These are phyloP conservation scores for Phytophthora nicotianae DNA, from an alignment of 352 stramenopile genomes.

Conservation along the genomic window DNA sequence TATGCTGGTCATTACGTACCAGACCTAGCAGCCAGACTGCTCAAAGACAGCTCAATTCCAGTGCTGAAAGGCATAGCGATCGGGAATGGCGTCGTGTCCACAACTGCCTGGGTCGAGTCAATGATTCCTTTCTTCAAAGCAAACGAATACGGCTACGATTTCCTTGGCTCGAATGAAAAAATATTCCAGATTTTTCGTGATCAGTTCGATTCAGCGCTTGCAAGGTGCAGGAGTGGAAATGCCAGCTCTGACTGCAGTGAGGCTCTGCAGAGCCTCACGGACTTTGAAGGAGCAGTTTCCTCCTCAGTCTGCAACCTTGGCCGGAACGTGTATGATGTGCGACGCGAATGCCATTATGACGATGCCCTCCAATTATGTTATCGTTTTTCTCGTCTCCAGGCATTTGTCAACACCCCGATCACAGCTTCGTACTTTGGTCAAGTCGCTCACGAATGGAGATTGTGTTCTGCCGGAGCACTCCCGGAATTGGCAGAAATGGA, in stretches of 20 bases:
- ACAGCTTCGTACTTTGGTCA: constrained; percentile 57
- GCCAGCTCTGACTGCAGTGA: constrained; percentile 24
- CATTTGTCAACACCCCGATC: constrained; percentile 55
- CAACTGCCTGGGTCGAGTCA: constrained; percentile 49
- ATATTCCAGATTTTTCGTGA: constrained; percentile 7
- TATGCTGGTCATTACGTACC: constrained; percentile 96
- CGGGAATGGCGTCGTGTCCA: constrained; percentile 78
- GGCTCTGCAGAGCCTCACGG: constrained; percentile 17
- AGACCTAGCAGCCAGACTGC: constrained; percentile 79
- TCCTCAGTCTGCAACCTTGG: constrained; percentile 23
- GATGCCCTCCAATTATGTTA: constrained; percentile 69
- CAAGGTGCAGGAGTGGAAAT: constrained; percentile 13
- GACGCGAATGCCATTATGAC: constrained; percentile 50
- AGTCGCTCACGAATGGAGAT: constrained; percentile 36
- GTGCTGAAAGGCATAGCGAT: constrained; percentile 86
- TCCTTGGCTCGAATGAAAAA: constrained; percentile 33
- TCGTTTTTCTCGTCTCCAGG: constrained; percentile 58
- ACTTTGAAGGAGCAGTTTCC: constrained; percentile 23
- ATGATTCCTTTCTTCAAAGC: constrained; percentile 52
- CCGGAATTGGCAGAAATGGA: constrained; percentile 37
- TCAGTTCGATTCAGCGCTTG: constrained; percentile 27
- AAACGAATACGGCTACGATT: constrained; percentile 49
- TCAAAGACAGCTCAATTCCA: constrained; percentile 41
- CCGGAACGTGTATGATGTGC: constrained; percentile 77
- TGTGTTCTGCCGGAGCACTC: constrained; percentile 48